These are phyloP conservation scores for Auxenochlorella pyrenoidosa DNA, from an alignment of 139 green algal species.

Conservation along the genomic window DNA sequence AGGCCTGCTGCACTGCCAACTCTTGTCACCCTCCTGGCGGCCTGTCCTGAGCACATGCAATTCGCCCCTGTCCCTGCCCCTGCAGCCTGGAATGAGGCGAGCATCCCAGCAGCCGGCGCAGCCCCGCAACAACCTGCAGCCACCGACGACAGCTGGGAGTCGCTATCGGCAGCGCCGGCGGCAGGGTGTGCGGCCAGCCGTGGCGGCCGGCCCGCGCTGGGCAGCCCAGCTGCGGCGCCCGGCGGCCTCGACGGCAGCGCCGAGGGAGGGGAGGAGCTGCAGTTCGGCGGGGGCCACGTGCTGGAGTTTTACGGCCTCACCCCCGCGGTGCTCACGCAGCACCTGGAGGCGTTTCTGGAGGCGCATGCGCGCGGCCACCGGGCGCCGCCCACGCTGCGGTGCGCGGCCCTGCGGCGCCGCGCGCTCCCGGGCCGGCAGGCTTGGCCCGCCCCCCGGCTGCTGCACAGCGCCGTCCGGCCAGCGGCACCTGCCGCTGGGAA, in stretches of 20 bases:
- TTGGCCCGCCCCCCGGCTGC: too few relatives aligned
- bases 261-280: not conserved
- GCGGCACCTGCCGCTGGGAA: too few relatives aligned
- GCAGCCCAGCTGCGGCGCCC: not conserved
- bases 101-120: not conserved
- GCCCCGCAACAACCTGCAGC: not conserved
- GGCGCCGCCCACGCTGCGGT: slow-evolving; percentile 18
- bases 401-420: not conserved
- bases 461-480: too few relatives aligned
- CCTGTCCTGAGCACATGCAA: not conserved
- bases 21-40: not conserved
- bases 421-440: too few relatives aligned
- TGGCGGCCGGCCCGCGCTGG: not conserved
- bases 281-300: slow-evolving; percentile 33
- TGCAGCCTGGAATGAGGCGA: slow-evolving; percentile 24
- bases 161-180: not conserved
- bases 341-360: slow-evolving; percentile 19
- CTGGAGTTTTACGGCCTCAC: slow-evolving; percentile 28
- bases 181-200: not conserved
- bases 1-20: not conserved
- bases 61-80: not conserved
- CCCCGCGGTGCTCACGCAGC: slow-evolving; percentile 4
- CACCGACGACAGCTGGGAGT: slow-evolving; percentile 5
- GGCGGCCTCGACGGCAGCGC: not conserved
- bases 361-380: not conserved